Evolutionary conservation across 139 green algal genomes (phyloP).

Genomic region (Gonium pectorale): DNA sequence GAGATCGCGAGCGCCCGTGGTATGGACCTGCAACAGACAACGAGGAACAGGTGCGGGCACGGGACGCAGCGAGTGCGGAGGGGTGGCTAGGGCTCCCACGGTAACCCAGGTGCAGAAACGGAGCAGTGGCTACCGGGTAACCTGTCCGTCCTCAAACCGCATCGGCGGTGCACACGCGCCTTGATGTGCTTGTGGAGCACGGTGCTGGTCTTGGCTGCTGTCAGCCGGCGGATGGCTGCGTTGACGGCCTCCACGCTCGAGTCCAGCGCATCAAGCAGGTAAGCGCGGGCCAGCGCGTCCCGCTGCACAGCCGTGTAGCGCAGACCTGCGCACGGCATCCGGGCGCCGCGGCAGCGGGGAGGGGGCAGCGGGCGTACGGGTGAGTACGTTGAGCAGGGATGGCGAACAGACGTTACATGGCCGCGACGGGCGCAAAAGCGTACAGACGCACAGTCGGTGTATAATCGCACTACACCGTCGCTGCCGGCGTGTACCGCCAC

Average conservation of each 20-base stretch:
- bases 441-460: too few species aligned
- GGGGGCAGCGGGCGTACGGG: neutral
- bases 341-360: neutral
- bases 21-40: conserved; percentile 23
- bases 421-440: too few species aligned
- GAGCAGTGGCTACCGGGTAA: neutral
- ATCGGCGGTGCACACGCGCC: neutral
- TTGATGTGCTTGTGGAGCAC: conserved; percentile 19
- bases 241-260: conserved; percentile 59
- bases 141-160: neutral
- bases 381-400: neutral
- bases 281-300: conserved; percentile 57
- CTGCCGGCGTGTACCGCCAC: too few species aligned
- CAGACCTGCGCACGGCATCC: conserved; percentile 5
- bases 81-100: neutral
- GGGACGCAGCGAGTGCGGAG: neutral
- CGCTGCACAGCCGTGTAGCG: conserved; percentile 54
- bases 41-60: too few species aligned
- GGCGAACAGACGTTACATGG: too few species aligned
- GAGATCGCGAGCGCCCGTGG: neutral
- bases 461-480: too few species aligned
- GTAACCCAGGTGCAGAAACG: neutral
- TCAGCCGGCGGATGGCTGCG: conserved; percentile 48
- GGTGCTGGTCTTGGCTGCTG: neutral
- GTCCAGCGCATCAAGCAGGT: conserved; percentile 71